Conservation (phyloP, 805 yeast species). For the Kodamaea leandrae region DNA sequence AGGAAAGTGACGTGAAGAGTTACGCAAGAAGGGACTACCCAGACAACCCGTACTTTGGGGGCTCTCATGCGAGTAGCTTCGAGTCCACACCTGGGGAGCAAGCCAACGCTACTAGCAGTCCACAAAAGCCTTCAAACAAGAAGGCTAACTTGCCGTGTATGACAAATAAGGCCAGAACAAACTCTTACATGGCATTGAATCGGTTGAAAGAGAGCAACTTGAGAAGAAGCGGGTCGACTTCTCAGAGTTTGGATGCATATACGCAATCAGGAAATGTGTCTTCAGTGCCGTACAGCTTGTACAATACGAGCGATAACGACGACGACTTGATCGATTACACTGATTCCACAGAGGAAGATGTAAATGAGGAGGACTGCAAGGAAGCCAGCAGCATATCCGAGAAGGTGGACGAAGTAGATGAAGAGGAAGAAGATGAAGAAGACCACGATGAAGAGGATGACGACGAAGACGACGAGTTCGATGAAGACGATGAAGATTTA, state of each 20-base stretch:
- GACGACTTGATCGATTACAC: slow-evolving; percentile 12
- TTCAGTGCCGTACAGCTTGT: slow-evolving; percentile 2
- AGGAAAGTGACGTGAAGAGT: slow-evolving; percentile 1
- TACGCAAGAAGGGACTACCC: slow-evolving; percentile 7
- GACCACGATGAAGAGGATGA: neutral
- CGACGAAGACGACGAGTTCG: neutral
- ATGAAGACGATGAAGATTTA: neutral
- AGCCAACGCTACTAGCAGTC: slow-evolving; percentile 6
- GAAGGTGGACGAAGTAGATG: slow-evolving; percentile 1
- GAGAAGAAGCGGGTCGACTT: slow-evolving; percentile 15
- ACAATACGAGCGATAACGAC: slow-evolving; percentile 12
- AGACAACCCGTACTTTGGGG: slow-evolving; percentile 8
- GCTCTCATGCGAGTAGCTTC: too few relatives aligned
- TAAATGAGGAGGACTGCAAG: neutral
- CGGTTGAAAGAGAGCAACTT: slow-evolving; percentile 32
- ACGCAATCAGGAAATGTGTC: neutral
- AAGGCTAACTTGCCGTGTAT: slow-evolving; percentile 36
- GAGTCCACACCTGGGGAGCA: slow-evolving; percentile 4
- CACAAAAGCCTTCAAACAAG: slow-evolving; percentile 10
- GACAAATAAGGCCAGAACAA: slow-evolving; percentile 26
- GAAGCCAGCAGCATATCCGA: slow-evolving; percentile 1
- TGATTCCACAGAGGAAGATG: slow-evolving; percentile 1
- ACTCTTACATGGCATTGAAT: slow-evolving; percentile 39
- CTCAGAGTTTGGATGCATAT: neutral
- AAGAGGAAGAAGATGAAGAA: neutral